Evolutionary conservation across 495 filamentous ascomycete species (phyloP).

Genomic region (Aspergillus bertholletiae): DNA sequence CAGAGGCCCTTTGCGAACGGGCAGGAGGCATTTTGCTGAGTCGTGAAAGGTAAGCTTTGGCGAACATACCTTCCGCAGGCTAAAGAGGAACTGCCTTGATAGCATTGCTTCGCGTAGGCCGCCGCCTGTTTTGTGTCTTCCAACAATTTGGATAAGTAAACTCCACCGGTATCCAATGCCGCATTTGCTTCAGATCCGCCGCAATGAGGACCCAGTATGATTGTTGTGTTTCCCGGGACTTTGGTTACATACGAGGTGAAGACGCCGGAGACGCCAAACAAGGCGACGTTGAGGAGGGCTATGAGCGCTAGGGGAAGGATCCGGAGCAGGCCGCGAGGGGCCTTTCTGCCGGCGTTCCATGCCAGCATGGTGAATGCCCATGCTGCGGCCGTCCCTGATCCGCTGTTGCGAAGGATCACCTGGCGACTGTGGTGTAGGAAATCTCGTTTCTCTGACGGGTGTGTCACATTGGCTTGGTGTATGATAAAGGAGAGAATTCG

Average conservation of each 20-base stretch:
- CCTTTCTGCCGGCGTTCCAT: background rate
- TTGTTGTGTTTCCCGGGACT: background rate
- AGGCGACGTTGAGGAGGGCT: background rate
- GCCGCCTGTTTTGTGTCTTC: background rate
- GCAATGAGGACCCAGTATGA: background rate
- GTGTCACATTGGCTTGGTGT: conserved; percentile 27
- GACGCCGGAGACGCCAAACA: background rate
- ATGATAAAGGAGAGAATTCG: conserved; percentile 31
- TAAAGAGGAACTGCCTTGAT: background rate
- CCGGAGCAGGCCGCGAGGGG: background rate
- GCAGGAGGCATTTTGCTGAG: conserved; percentile 7
- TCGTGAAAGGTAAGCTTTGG: conserved; percentile 1
- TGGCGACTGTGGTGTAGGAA: background rate
- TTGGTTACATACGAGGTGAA: background rate
- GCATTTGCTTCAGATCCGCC: background rate
- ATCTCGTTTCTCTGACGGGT: background rate
- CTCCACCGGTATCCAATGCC: background rate
- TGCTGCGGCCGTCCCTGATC: background rate
- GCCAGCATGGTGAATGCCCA: background rate
- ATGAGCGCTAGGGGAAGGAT: background rate
- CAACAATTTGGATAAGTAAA: background rate
- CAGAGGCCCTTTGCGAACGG: conserved; percentile 7
- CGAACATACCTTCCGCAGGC: conserved; percentile 2
- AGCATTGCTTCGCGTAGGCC: conserved; percentile 5
- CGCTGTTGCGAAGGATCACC: background rate